Conservation (phyloP, 2,329 filamentous ascomycete genomes). For the Aschersonia sp. region DNA sequence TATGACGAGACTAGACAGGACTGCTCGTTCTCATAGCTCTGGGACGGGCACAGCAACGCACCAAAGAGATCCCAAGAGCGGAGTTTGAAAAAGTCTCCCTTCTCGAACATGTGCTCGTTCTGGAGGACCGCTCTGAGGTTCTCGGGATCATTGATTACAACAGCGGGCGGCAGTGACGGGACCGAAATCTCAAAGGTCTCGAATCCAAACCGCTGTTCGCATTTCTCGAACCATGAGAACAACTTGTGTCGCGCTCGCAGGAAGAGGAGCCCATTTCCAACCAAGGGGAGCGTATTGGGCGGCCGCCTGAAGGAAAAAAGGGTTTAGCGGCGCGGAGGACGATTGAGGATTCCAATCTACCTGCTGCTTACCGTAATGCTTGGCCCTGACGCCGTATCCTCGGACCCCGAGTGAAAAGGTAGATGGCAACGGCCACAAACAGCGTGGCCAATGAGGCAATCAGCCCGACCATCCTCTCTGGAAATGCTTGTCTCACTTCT, state of each 20-base stretch:
- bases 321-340: background rate
- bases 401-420: too few species aligned
- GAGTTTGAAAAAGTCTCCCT: background rate
- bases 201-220: background rate
- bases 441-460: too few species aligned
- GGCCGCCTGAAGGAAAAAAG: background rate
- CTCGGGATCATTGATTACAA: background rate
- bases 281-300: background rate
- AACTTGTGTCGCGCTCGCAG: background rate
- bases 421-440: too few species aligned
- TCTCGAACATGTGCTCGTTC: background rate
- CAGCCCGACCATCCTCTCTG: too few species aligned
- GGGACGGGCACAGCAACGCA: background rate
- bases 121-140: background rate
- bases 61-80: background rate
- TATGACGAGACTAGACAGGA: background rate
- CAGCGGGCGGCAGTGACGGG: background rate
- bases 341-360: too few species aligned
- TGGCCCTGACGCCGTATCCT: too few species aligned
- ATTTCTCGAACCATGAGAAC: background rate
- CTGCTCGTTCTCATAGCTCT: background rate
- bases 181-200: background rate
- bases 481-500: too few species aligned
- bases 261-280: background rate
- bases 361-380: too few species aligned